These are phyloP conservation scores for Porcisia deanei DNA, from an alignment of 208 protist genomes.

Conservation along the genomic window DNA sequence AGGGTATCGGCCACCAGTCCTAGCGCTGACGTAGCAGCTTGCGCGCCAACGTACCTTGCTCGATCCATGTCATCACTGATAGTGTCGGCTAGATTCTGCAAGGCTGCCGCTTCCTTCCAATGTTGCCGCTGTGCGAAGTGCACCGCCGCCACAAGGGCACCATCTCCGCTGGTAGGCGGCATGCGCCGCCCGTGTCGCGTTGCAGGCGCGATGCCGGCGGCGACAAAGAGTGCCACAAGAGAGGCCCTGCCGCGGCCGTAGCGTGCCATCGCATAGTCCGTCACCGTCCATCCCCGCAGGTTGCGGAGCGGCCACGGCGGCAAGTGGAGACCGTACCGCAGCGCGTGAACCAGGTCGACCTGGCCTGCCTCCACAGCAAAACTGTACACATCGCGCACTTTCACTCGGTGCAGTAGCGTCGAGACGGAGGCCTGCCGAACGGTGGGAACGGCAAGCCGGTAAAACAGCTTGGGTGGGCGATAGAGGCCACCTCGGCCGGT, in stretches of 20 bases:
- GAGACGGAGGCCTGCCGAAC: slow-evolving; percentile 15
- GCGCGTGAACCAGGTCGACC: slow-evolving; percentile 37
- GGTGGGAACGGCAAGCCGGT: slow-evolving; percentile 46
- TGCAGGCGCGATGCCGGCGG: slow-evolving; percentile 41
- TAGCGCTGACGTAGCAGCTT: slow-evolving; percentile 10
- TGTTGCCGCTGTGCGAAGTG: slow-evolving; percentile 23
- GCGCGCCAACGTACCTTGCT: background rate
- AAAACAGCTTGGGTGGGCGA: slow-evolving; percentile 42
- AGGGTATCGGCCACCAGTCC: slow-evolving; percentile 18
- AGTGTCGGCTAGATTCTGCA: background rate
- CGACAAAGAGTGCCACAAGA: slow-evolving; percentile 44
- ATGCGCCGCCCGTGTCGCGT: slow-evolving; percentile 37
- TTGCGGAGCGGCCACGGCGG: slow-evolving; percentile 59
- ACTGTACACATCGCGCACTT: slow-evolving; percentile 73
- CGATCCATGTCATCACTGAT: background rate
- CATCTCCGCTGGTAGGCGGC: slow-evolving; percentile 6
- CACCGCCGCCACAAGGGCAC: slow-evolving; percentile 32
- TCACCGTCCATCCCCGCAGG: slow-evolving; percentile 65
- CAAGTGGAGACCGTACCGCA: slow-evolving; percentile 51
- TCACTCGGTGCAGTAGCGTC: slow-evolving; percentile 52
- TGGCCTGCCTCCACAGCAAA: slow-evolving; percentile 58
- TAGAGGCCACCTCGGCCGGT: slow-evolving; percentile 46
- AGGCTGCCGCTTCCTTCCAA: slow-evolving; percentile 3
- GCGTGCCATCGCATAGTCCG: slow-evolving; percentile 58
- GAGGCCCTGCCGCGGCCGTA: slow-evolving; percentile 12